These are phyloP conservation scores for Hansenula lynferdii DNA, from an alignment of 1,139 yeast genomes.

Conservation along the genomic window DNA sequence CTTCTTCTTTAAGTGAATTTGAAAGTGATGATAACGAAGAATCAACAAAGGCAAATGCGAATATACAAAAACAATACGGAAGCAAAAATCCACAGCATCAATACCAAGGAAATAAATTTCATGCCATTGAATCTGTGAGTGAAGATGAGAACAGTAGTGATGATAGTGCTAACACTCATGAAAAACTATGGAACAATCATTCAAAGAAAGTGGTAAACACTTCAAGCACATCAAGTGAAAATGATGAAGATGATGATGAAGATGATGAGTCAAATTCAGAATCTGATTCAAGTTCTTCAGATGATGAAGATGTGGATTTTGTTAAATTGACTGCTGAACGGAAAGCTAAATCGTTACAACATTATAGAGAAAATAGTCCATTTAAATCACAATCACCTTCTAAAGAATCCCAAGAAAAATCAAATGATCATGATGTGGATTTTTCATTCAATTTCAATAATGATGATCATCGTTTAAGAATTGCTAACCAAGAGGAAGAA, in stretches of 20 bases:
- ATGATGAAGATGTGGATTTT: conserved; percentile 68
- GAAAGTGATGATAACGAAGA: conserved; percentile 16
- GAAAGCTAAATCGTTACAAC: conserved; percentile 49
- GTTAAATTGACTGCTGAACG: conserved; percentile 65
- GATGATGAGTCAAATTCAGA: conserved; percentile 43
- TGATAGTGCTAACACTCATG: conserved; percentile 14
- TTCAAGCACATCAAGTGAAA: conserved; percentile 30
- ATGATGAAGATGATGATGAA: conserved; percentile 20
- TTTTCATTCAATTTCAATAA: conserved; percentile 55
- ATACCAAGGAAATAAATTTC: conserved; percentile 14
- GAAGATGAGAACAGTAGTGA: conserved; percentile 20
- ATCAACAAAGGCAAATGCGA: background rate
- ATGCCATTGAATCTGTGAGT: conserved; percentile 23
- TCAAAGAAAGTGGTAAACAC: conserved; percentile 23
- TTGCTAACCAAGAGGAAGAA: conserved; percentile 37
- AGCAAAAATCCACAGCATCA: background rate
- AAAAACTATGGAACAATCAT: conserved; percentile 23
- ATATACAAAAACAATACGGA: too few species aligned
- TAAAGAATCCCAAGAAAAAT: background rate
- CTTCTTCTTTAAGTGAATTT: conserved; percentile 20
- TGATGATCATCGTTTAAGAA: conserved; percentile 26
- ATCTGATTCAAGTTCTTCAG: conserved; percentile 44
- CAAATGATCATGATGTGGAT: too few species aligned
- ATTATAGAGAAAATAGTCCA: conserved; percentile 33
- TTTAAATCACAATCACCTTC: conserved; percentile 13